phyloP scores from a whole-genome alignment of 371 early-diverging fungal genomes.

The Rhizopus arrhizus region DNA sequence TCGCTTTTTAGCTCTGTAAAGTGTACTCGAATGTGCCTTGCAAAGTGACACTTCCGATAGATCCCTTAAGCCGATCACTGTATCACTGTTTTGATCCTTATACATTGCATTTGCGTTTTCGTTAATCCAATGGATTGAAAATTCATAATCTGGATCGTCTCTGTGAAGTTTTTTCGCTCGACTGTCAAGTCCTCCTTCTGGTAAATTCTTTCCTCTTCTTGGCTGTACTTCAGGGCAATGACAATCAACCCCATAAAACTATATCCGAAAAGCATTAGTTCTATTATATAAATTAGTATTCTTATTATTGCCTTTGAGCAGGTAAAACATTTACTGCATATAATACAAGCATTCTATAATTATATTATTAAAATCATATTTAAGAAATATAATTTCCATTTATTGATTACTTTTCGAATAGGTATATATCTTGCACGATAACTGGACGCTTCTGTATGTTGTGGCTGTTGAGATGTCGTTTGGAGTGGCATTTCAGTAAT shows the following conservation, averaged over 20 bases:
- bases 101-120: slow-evolving; percentile 48
- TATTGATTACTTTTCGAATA: slow-evolving; percentile 34
- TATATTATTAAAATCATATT: neutral
- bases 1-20: slow-evolving; percentile 57
- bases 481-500: slow-evolving; percentile 35
- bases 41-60: slow-evolving; percentile 53
- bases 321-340: slow-evolving; percentile 55
- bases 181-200: slow-evolving; percentile 48
- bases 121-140: slow-evolving; percentile 49
- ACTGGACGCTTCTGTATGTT: slow-evolving; percentile 14
- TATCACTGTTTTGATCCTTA: slow-evolving; percentile 27
- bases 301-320: slow-evolving; percentile 43
- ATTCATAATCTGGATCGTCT: slow-evolving; percentile 52
- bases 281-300: neutral
- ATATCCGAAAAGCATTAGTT: neutral
- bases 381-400: neutral
- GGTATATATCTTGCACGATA: slow-evolving; percentile 23
- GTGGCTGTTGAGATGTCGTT: slow-evolving; percentile 8
- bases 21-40: slow-evolving; percentile 55
- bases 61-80: slow-evolving; percentile 35
- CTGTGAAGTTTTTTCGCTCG: slow-evolving; percentile 51
- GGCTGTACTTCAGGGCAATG: slow-evolving; percentile 51
- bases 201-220: slow-evolving; percentile 54
- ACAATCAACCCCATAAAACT: slow-evolving; percentile 52
- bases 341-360: slow-evolving; percentile 54